Evolutionary conservation across 73 alveolate genomes (phyloP), one percentile per base, ranked within the genome.

Genomic region (Symbiodinium natans): DNA sequence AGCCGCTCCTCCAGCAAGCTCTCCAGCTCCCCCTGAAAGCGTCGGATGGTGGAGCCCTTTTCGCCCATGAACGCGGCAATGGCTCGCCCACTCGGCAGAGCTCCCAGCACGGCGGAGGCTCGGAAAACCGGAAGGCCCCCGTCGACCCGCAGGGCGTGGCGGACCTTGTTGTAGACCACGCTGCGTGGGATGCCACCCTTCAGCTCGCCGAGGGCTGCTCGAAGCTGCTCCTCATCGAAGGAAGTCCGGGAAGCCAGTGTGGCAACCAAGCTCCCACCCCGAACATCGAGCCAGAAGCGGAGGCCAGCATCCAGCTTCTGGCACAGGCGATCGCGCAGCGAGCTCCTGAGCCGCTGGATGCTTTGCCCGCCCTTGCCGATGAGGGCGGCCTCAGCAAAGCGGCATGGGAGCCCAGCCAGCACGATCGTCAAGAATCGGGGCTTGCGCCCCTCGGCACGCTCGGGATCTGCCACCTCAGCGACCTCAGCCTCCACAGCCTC

Each of bases 221-320:
- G 80, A 63, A 63, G 29, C 80, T 63, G 80, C 9, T 63, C 38
- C 33, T 63, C 80, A 9, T 19, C 36, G 80, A 63, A 63, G 36
- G 80, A 63, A 36, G 38, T 63, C 80, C 27, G 36, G 33, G 80
- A 31, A 13, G 80, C 80, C 80, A 63, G 36, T 25, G 80, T 63
- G 36, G 80, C 80, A 23, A 23, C 13, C 36, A 63, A 63, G 40
- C 29, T n/a, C 36, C 38, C 11, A 17, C 13, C 17, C 33, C 36
- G 80, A 17, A 63, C 80, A 63, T 63, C 80, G 38, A 63, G 80
- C 80, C 80, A 63, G 33, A 63, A 63, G 38, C 80, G 80, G 80
- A 63, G 27, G 36, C 80, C 80, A 25, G 29, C 33, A 63, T 63
- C 80, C 80, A 63, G 36, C 38, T 29, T n/a, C 27, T 63, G 80